phyloP scores from a whole-genome alignment of 495 filamentous ascomycete species.

The Neurospora pannonica region DNA sequence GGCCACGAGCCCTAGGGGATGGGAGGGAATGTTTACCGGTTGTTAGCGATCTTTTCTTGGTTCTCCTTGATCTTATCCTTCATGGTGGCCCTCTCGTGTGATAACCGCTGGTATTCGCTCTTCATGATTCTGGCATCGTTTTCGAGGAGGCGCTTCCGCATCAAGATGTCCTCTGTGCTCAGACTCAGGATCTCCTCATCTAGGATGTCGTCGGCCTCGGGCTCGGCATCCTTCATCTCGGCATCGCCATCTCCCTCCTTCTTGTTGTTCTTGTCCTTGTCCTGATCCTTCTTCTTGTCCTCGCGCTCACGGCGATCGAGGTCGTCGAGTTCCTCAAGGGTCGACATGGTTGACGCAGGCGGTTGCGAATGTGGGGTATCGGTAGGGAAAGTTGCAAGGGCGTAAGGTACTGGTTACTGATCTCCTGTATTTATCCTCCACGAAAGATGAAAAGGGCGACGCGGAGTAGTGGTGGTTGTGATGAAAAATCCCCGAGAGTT shows the following conservation, averaged over 20 bases:
- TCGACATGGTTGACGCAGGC: conserved; percentile 21
- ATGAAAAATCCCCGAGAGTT: neutral
- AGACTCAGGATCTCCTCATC: conserved; percentile 86
- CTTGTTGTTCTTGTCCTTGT: conserved; percentile 65
- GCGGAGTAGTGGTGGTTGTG: neutral
- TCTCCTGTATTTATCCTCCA: neutral
- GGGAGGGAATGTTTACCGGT: conserved; percentile 53
- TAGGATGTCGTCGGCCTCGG: conserved; percentile 60
- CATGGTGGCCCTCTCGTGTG: conserved; percentile 91
- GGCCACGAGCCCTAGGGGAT: neutral
- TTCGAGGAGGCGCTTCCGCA: conserved; percentile 77
- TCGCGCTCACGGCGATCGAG: conserved; percentile 64
- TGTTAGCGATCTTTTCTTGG: conserved; percentile 96
- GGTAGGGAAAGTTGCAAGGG: neutral
- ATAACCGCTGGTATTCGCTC: conserved; percentile 89
- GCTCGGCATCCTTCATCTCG: conserved; percentile 77
- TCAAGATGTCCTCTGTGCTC: conserved; percentile 88
- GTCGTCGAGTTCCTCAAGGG: conserved; percentile 34
- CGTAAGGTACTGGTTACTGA: neutral
- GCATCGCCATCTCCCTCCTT: conserved; percentile 64
- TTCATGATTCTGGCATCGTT: conserved; percentile 98
- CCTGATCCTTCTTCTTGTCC: conserved; percentile 49
- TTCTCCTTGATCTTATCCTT: conserved; percentile 99
- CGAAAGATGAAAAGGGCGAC: neutral
- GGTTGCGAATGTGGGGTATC: neutral